phyloP scores from a whole-genome alignment of 192 early-diverging fungal species.

The Rhizoclosmatium sp. region DNA sequence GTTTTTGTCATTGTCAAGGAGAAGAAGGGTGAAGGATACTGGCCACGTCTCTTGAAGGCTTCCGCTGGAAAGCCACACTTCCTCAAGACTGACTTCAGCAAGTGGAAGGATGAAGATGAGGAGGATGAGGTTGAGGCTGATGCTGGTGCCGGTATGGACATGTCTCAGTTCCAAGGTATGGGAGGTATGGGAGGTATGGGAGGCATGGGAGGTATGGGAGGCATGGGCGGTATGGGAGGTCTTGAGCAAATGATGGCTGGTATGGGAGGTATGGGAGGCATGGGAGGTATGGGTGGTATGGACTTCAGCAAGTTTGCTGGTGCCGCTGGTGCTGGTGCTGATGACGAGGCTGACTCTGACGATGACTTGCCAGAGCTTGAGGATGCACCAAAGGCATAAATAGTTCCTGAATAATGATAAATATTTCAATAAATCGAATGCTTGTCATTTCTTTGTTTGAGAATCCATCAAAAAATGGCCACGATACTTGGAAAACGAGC shows the following conservation, averaged over 20 bases:
- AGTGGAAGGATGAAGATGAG: slow-evolving; percentile 95
- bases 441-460: not conserved
- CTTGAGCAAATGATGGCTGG: slow-evolving; percentile 47
- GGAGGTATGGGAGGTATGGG: slow-evolving; percentile 70
- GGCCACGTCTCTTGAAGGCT: slow-evolving; percentile 84
- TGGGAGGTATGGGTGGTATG: slow-evolving; percentile 46
- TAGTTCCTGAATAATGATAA: no score
- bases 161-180: slow-evolving; percentile 65
- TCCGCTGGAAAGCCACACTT: slow-evolving; percentile 68
- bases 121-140: slow-evolving; percentile 74
- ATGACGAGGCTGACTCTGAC: slow-evolving; percentile 37
- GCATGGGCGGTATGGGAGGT: slow-evolving; percentile 37
- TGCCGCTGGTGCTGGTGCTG: not conserved
- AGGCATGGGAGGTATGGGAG: slow-evolving; percentile 54
- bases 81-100: slow-evolving; percentile 90
- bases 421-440: not conserved
- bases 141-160: slow-evolving; percentile 67
- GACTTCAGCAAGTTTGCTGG: slow-evolving; percentile 52
- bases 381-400: not conserved
- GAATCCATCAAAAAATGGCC: not conserved
- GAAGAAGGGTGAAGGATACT: slow-evolving; percentile 71
- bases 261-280: slow-evolving; percentile 48
- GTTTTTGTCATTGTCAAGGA: slow-evolving; percentile 78
- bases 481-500: not conserved
- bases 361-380: slow-evolving; percentile 38